phyloP scores from a whole-genome alignment of 1,284 basidiomycete species.

The Heliocybe sulcata region DNA sequence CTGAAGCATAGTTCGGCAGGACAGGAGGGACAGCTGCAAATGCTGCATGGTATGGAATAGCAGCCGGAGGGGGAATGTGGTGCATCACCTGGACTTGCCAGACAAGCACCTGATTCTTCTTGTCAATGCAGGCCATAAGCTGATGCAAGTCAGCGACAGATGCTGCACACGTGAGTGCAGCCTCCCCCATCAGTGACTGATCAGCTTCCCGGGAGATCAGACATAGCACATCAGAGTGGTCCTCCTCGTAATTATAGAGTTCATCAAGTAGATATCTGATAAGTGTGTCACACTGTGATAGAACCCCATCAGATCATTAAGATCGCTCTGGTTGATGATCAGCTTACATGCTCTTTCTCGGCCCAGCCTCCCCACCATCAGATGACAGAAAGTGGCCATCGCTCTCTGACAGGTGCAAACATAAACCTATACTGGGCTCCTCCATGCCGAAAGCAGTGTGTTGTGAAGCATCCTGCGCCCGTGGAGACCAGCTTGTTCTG shows the following conservation, averaged over 20 bases:
- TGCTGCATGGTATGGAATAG: not conserved
- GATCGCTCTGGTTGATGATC: not conserved
- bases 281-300: constrained; percentile 20
- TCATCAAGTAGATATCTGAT: constrained; percentile 24
- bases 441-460: constrained; percentile 20
- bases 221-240: not conserved
- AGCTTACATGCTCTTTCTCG: constrained; percentile 19
- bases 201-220: not conserved
- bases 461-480: constrained; percentile 10
- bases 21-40: not conserved
- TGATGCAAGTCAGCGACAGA: not conserved
- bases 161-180: not conserved
- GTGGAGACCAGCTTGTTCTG: constrained; percentile 13
- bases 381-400: constrained; percentile 24
- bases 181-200: not conserved
- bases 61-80: not conserved
- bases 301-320: not conserved
- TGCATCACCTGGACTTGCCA: no score
- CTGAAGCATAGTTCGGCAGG: not conserved
- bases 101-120: not conserved
- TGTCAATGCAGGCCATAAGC: not conserved
- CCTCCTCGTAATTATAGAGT: constrained; percentile 18
- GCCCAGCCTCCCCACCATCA: constrained; percentile 37
- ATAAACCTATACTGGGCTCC: constrained; percentile 27
- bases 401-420: constrained; percentile 22